phyloP scores from a whole-genome alignment of 345 rosid genomes.

The Citropsis articulata region DNA sequence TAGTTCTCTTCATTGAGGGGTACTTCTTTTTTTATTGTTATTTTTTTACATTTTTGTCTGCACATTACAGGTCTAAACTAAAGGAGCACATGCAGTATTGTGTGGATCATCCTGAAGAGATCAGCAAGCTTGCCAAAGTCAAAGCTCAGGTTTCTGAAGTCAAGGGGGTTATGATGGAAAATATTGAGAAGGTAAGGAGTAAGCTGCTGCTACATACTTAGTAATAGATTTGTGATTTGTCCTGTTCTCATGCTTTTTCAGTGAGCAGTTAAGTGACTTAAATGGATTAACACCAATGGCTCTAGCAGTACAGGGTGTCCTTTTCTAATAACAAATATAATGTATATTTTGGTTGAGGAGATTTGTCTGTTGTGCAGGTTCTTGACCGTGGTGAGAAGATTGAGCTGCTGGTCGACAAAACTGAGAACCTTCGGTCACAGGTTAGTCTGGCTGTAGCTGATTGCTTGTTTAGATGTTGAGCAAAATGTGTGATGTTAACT shows the following conservation, averaged over 20 bases:
- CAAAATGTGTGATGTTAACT: not conserved
- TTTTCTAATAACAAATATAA: not conserved
- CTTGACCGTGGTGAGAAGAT: conserved; percentile 99
- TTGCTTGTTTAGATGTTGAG: not conserved
- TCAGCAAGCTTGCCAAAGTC: conserved; percentile 96
- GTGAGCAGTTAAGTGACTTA: not conserved
- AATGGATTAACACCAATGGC: not conserved
- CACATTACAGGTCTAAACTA: conserved; percentile 61
- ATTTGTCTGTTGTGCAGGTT: conserved; percentile 46
- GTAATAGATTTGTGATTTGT: not conserved
- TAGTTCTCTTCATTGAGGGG: not conserved
- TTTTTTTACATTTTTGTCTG: conserved; percentile 17
- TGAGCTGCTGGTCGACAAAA: conserved; percentile 95
- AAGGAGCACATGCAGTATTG: conserved; percentile 97
- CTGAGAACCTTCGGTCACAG: conserved; percentile 97
- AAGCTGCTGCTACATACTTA: conserved; percentile 1
- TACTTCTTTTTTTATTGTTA: not conserved
- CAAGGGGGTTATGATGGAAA: conserved; percentile 99
- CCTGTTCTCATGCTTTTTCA: not conserved
- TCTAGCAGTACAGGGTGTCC: not conserved
- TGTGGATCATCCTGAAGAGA: conserved; percentile 93
- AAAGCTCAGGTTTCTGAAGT: conserved; percentile 98
- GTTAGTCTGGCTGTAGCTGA: conserved; percentile 32
- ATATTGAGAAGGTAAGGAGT: conserved; percentile 80
- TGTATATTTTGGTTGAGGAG: not conserved